Percentiles rank a stretch among this genome's conserved stretches.
Evolutionary conservation across 2,329 filamentous ascomycete species (phyloP).

Genomic region (Hypoxylon sp.): DNA sequence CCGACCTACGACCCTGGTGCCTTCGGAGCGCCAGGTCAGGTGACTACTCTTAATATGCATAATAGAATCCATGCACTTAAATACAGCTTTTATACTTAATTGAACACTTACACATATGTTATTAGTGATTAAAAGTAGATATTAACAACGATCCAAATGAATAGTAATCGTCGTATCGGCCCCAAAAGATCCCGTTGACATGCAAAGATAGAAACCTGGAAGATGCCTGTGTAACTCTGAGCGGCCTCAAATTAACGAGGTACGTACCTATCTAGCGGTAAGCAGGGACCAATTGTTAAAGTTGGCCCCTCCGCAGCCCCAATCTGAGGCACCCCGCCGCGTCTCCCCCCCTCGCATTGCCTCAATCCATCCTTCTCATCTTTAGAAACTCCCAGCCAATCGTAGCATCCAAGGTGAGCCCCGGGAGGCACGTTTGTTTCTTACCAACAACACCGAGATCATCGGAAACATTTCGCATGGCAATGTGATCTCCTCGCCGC

Average conservation of each 20-base stretch:
- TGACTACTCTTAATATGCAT: conserved; percentile 14
- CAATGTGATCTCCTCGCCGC: conserved; percentile 12
- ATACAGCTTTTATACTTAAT: neutral
- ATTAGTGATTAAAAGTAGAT: neutral
- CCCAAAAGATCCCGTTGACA: neutral
- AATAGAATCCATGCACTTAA: neutral
- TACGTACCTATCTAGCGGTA: neutral
- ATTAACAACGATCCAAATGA: conserved; percentile 1
- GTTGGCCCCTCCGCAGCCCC: neutral
- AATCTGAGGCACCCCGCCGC: neutral
- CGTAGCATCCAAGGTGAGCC: conserved; percentile 9
- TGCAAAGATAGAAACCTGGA: neutral
- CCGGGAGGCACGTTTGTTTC: conserved; percentile 15
- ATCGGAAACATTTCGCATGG: conserved; percentile 11
- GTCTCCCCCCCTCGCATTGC: conserved; percentile 17
- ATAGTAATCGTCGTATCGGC: neutral
- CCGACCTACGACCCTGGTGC: conserved; percentile 3
- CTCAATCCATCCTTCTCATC: conserved; percentile 5
- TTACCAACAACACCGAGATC: conserved; percentile 18
- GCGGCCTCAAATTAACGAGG: neutral
- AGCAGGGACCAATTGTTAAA: neutral
- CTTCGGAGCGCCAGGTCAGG: conserved; percentile 36
- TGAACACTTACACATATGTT: neutral
- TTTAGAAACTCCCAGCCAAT: conserved; percentile 8
- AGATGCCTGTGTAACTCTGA: neutral